Conservation (phyloP, 108 stramenopile species). For the Skeletonema costatum region DNA sequence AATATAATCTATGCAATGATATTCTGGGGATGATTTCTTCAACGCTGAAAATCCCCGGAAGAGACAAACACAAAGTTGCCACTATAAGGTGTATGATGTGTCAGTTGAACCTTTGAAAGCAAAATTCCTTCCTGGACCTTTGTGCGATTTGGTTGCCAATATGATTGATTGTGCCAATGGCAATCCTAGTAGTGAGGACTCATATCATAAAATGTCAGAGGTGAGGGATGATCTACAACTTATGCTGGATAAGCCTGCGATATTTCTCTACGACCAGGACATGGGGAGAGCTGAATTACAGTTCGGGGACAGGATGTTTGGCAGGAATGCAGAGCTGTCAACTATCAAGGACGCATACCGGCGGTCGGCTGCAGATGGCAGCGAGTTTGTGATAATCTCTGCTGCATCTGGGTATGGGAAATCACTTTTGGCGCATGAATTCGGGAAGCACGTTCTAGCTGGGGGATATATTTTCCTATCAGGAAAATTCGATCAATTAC, state of each 20-base stretch:
- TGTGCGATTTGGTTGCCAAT: conserved; percentile 21
- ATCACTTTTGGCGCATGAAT: too few species aligned
- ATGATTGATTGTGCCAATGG: too few species aligned
- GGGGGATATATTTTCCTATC: not conserved
- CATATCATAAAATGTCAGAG: too few species aligned
- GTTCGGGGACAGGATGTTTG: not conserved
- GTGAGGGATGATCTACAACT: too few species aligned
- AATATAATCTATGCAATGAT: not conserved
- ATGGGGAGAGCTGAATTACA: conserved; percentile 10
- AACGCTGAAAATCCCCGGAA: not conserved
- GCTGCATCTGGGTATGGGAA: too few species aligned
- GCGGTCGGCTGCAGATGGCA: not conserved
- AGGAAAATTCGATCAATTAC: too few species aligned
- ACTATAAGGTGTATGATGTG: not conserved
- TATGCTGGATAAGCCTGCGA: too few species aligned
- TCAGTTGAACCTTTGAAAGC: conserved; percentile 5
- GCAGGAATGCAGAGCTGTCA: not conserved
- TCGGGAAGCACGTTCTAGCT: not conserved
- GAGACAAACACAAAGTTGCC: not conserved
- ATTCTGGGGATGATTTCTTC: too few species aligned
- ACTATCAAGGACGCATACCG: not conserved
- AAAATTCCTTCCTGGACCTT: conserved; percentile 7
- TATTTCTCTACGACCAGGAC: too few species aligned
- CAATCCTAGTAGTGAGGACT: too few species aligned
- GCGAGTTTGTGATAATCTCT: too few species aligned